Evolutionary conservation across 2,329 filamentous ascomycete species (phyloP).

Genomic region (Colletotrichum camelliae): DNA sequence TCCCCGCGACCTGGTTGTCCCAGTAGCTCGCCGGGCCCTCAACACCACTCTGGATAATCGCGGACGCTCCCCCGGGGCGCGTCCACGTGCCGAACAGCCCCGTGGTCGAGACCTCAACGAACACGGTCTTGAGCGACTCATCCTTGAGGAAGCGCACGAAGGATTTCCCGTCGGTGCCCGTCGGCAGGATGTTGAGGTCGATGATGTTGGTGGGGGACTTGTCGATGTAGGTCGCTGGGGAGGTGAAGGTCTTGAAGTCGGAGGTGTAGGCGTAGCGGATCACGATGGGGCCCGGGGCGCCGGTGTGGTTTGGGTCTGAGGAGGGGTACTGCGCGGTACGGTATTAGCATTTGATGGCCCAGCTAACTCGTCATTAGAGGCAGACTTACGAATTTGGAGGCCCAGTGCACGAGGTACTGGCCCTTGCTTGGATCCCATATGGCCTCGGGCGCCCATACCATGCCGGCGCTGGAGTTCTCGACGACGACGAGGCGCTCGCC

Average conservation of each 20-base stretch:
- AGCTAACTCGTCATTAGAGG: too few species aligned
- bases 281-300: conserved; percentile 45
- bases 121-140: conserved; percentile 57
- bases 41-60: conserved; percentile 46
- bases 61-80: conserved; percentile 46
- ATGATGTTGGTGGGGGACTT: conserved; percentile 51
- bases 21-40: conserved; percentile 50
- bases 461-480: conserved; percentile 58
- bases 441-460: conserved; percentile 59
- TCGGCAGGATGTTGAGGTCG: conserved; percentile 52
- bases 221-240: conserved; percentile 56
- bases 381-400: conserved; percentile 48
- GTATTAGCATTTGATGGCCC: too few species aligned
- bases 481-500: conserved; percentile 53
- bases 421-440: conserved; percentile 15
- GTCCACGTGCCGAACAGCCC: conserved; percentile 60
- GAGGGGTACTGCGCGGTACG: conserved; percentile 46
- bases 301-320: conserved; percentile 53
- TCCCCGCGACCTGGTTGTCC: conserved; percentile 44
- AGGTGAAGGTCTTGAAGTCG: conserved; percentile 58
- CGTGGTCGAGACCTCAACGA: conserved; percentile 50
- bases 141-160: conserved; percentile 63
- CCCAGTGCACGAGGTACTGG: conserved; percentile 53
- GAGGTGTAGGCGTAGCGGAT: conserved; percentile 61
- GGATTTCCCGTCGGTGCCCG: conserved; percentile 41